A percentile compares a stretch with the other conserved stretches of the same genome.
phyloP scores from a whole-genome alignment of 805 yeast species.

The Hanseniaspora vineae region DNA sequence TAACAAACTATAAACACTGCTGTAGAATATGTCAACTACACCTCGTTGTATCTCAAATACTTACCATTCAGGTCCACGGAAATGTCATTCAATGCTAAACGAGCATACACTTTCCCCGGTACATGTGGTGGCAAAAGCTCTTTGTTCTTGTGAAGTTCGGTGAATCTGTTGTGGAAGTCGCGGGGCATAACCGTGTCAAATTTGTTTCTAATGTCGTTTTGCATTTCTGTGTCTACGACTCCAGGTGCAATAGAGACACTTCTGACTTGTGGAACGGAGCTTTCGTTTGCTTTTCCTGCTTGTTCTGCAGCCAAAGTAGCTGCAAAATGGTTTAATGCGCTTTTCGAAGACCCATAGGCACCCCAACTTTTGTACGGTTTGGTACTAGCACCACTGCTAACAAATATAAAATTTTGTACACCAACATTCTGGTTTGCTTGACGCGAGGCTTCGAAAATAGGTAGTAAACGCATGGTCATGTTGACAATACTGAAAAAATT shows the following conservation, averaged over 20 bases:
- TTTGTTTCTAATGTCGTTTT: slow-evolving; percentile 53
- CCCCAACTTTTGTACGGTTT: slow-evolving; percentile 48
- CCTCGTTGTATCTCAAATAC: slow-evolving; percentile 50
- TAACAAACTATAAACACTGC: too few relatives aligned
- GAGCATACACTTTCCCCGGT: slow-evolving; percentile 61
- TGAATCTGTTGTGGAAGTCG: slow-evolving; percentile 47
- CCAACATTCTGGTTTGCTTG: too few relatives aligned
- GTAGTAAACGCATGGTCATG: slow-evolving; percentile 41
- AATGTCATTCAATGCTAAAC: slow-evolving; percentile 51
- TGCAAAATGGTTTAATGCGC: slow-evolving; percentile 75
- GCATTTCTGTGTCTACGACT: slow-evolving; percentile 88
- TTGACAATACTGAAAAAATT: slow-evolving; percentile 67
- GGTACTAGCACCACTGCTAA: slow-evolving; percentile 80
- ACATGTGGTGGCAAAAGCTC: slow-evolving; percentile 53
- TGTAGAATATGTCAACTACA: too few relatives aligned
- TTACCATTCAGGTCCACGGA: slow-evolving; percentile 47
- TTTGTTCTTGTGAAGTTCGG: slow-evolving; percentile 43
- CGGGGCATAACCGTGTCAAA: slow-evolving; percentile 47
- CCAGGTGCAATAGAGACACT: slow-evolving; percentile 84
- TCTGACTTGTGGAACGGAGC: slow-evolving; percentile 4
- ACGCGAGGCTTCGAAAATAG: slow-evolving; percentile 45
- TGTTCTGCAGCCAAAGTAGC: slow-evolving; percentile 58
- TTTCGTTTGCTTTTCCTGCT: too few relatives aligned
- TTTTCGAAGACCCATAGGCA: slow-evolving; percentile 85
- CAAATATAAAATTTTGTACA: slow-evolving; percentile 47